A percentile compares a stretch with the other conserved stretches of the same genome.
Conservation (phyloP, 768 basidiomycete species). For the Tulasnella sp. region DNA sequence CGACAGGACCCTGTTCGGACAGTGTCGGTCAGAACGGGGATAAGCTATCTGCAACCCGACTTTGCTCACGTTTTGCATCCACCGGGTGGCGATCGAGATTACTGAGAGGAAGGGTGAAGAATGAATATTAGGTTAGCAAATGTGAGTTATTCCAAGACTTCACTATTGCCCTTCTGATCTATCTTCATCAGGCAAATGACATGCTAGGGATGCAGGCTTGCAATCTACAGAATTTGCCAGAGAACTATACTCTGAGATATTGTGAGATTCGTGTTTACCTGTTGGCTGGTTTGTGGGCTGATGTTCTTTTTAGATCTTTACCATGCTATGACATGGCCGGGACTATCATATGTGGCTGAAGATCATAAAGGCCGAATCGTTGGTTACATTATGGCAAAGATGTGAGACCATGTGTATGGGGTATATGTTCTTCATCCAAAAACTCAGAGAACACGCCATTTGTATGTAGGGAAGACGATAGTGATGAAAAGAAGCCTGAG, state of each 20-base stretch:
- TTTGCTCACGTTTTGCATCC: too few species aligned
- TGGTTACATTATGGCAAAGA: constrained; percentile 39
- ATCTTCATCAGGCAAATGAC: constrained; percentile 29
- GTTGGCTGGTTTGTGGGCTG: neutral
- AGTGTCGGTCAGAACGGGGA: too few species aligned
- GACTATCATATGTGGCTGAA: constrained; percentile 37
- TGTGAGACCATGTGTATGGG: constrained; percentile 25
- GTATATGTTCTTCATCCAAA: neutral
- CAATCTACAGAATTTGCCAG: constrained; percentile 37
- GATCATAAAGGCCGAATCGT: constrained; percentile 36
- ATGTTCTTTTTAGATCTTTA: constrained; percentile 30
- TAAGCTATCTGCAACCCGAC: too few species aligned
- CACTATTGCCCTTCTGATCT: neutral
- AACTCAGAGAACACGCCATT: neutral
- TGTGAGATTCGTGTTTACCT: constrained; percentile 11
- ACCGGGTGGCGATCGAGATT: too few species aligned
- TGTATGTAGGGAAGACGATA: constrained; percentile 39
- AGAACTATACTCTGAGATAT: constrained; percentile 28
- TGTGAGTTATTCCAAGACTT: neutral
- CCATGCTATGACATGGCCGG: constrained; percentile 38
- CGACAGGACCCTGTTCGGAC: too few species aligned
- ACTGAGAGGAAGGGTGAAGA: neutral
- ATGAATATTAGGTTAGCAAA: constrained; percentile 15
- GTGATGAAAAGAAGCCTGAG: constrained; percentile 30
- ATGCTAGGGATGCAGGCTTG: constrained; percentile 39